Evolutionary conservation across 805 yeast genomes (phyloP).

Genomic region (Candida sithepensis): DNA sequence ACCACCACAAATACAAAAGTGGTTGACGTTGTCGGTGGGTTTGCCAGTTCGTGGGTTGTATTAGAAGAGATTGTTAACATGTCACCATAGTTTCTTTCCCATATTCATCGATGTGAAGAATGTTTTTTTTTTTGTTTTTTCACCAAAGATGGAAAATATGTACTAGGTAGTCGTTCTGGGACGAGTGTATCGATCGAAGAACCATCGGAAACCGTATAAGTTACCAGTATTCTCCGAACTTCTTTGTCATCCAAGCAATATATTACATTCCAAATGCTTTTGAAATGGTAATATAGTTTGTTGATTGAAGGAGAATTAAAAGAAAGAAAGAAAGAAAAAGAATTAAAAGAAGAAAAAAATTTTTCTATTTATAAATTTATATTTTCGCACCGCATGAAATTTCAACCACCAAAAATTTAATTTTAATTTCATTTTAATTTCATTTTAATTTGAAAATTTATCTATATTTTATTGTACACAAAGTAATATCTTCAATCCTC

Average conservation of each 20-base stretch:
- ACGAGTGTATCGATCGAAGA: constrained; percentile 47
- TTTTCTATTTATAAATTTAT: too few relatives aligned
- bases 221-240: constrained; percentile 6
- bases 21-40: constrained; percentile 49
- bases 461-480: too few relatives aligned
- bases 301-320: too few relatives aligned
- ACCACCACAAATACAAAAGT: constrained; percentile 16
- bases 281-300: neutral
- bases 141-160: constrained; percentile 78
- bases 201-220: too few relatives aligned
- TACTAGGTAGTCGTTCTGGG: constrained; percentile 65
- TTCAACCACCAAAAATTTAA: too few relatives aligned
- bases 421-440: neutral
- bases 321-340: neutral
- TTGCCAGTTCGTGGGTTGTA: constrained; percentile 66
- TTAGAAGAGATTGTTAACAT: constrained; percentile 19
- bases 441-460: too few relatives aligned
- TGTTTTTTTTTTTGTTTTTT: too few relatives aligned
- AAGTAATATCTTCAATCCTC: too few relatives aligned
- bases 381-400: too few relatives aligned
- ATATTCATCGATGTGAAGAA: constrained; percentile 57
- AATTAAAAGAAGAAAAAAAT: neutral
- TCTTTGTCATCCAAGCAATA: constrained; percentile 19
- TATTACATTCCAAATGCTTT: constrained; percentile 1
- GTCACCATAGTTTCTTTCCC: constrained; percentile 78